These are phyloP conservation scores for Fraxinus paxiana DNA, from an alignment of 305 asterid species.

Conservation along the genomic window DNA sequence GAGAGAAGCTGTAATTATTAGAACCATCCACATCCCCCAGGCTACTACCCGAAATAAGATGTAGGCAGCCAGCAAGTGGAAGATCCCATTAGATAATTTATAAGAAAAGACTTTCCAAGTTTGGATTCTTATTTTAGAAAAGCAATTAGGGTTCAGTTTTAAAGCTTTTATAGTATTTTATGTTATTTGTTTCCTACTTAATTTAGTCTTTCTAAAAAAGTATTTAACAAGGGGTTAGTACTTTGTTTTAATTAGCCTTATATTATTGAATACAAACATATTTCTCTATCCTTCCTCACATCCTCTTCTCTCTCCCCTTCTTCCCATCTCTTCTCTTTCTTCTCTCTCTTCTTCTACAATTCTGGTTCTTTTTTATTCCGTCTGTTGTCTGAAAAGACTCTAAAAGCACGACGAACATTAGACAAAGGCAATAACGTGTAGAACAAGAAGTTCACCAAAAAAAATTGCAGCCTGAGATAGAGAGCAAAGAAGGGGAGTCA, in stretches of 20 bases:
- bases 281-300: background rate
- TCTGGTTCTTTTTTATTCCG: background rate
- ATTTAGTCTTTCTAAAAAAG: background rate
- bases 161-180: background rate
- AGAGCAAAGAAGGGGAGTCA: background rate
- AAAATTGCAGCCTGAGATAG: conserved; percentile 1
- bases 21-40: background rate
- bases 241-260: background rate
- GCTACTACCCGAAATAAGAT: background rate
- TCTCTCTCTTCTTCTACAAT: background rate
- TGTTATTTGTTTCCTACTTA: background rate
- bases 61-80: background rate
- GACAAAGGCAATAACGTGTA: background rate
- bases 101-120: background rate
- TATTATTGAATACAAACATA: background rate
- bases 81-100: background rate
- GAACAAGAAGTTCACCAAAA: background rate
- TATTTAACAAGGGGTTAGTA: background rate
- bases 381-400: background rate
- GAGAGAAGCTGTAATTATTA: background rate
- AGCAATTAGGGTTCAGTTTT: background rate
- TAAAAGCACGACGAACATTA: background rate
- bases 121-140: background rate
- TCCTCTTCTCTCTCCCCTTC: background rate
- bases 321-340: background rate